phyloP scores from a whole-genome alignment of 371 early-diverging fungal species.

The Zychaea mexicana region DNA sequence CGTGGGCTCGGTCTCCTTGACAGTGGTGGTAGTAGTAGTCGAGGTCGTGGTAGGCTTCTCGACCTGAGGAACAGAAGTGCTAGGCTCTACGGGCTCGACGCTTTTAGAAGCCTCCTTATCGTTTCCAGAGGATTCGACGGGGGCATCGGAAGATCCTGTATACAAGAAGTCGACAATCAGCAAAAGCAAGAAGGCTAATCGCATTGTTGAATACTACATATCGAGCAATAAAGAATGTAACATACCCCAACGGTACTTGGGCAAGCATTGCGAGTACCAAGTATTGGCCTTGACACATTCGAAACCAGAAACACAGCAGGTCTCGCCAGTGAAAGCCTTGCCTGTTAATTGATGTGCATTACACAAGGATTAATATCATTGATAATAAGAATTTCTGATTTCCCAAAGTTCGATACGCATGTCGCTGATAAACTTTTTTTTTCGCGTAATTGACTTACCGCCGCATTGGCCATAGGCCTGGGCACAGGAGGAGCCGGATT shows the following conservation, averaged over 20 bases:
- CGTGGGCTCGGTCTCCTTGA: background rate
- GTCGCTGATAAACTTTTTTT: no score
- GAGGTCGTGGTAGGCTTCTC: slow-evolving; percentile 4
- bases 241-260: slow-evolving; percentile 12
- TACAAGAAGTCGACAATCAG: no score
- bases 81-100: background rate
- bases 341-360: slow-evolving; percentile 15
- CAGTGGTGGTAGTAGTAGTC: background rate
- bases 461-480: slow-evolving; percentile 37
- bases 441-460: slow-evolving; percentile 29
- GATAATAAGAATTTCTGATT: background rate
- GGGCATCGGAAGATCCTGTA: background rate
- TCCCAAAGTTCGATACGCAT: background rate
- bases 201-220: background rate
- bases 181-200: background rate
- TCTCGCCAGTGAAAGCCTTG: slow-evolving; percentile 30
- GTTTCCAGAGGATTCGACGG: no score
- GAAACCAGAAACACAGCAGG: slow-evolving; percentile 38
- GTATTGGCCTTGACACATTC: slow-evolving; percentile 27
- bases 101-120: no score
- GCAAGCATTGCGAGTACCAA: slow-evolving; percentile 41
- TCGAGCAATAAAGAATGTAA: background rate
- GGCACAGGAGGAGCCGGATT: slow-evolving; percentile 10
- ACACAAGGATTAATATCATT: background rate
- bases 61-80: slow-evolving; percentile 1